Conservation (phyloP, 2,329 filamentous ascomycete species). For the Pseudogymnoascus sp. region DNA sequence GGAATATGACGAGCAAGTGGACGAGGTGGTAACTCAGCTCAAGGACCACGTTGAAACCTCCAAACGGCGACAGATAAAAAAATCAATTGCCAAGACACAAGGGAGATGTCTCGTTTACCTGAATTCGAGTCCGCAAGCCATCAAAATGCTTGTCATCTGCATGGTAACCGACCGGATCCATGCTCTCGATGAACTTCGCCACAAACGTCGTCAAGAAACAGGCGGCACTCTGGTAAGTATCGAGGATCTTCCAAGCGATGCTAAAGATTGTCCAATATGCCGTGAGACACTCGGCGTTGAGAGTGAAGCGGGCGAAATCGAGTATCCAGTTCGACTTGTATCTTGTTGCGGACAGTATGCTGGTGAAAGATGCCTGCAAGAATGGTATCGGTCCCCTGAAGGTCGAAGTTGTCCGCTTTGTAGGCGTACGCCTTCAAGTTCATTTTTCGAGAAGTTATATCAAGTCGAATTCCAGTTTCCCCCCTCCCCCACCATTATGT, state of each 20-base stretch:
- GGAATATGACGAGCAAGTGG: constrained; percentile 15
- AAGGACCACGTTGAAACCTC: constrained; percentile 11
- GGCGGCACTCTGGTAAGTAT: constrained; percentile 11
- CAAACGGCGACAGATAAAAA: background rate
- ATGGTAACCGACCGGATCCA: constrained; percentile 21
- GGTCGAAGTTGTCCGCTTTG: constrained; percentile 16
- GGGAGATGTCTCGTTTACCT: background rate
- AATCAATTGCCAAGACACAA: constrained; percentile 15
- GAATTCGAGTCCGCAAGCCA: constrained; percentile 9
- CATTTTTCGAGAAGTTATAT: constrained; percentile 15
- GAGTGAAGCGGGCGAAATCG: constrained; percentile 11
- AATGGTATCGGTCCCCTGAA: constrained; percentile 13
- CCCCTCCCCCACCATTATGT: background rate
- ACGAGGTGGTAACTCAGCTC: constrained; percentile 13
- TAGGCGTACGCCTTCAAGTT: constrained; percentile 12
- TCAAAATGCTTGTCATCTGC: constrained; percentile 19
- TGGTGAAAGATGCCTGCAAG: constrained; percentile 17
- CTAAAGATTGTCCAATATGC: constrained; percentile 19
- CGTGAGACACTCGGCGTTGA: constrained; percentile 13
- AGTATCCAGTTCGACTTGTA: constrained; percentile 16
- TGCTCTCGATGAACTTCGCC: constrained; percentile 12
- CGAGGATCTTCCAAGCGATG: constrained; percentile 10
- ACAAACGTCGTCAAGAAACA: constrained; percentile 1
- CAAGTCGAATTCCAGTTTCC: background rate
- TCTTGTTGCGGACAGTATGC: constrained; percentile 21